Conservation (phyloP, 257 asterid genomes). For the Ilex asprella region DNA sequence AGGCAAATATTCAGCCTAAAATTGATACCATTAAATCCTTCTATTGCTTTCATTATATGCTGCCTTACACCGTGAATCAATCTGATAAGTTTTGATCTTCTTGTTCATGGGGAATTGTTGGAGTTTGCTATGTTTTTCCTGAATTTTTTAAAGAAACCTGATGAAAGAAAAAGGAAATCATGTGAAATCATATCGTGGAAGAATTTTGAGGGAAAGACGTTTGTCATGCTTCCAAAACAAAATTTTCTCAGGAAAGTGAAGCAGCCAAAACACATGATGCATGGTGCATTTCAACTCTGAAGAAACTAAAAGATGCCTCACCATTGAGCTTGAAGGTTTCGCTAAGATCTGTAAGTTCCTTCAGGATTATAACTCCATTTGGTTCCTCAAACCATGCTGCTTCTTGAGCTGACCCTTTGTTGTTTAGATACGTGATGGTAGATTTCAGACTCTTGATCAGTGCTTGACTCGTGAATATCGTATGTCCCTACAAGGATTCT, state of each 20-base stretch:
- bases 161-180: background rate
- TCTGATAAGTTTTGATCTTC: background rate
- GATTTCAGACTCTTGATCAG: slow-evolving; percentile 84
- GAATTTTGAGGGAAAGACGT: too few relatives aligned
- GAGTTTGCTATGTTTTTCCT: background rate
- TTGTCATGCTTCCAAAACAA: background rate
- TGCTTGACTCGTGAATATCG: slow-evolving; percentile 87
- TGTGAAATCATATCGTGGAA: background rate
- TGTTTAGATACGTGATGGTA: slow-evolving; percentile 83
- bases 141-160: background rate
- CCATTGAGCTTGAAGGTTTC: slow-evolving; percentile 95
- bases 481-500: slow-evolving; percentile 74
- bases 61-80: background rate
- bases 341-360: slow-evolving; percentile 73
- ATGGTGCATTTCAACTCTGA: slow-evolving; percentile 63
- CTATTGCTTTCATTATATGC: too few relatives aligned
- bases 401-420: slow-evolving; percentile 11
- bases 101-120: too few relatives aligned
- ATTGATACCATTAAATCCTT: too few relatives aligned
- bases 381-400: background rate
- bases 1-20: too few relatives aligned
- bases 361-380: background rate
- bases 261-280: slow-evolving; percentile 59
- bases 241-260: slow-evolving; percentile 53
- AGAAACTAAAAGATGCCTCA: slow-evolving; percentile 68